Evolutionary conservation across 768 basidiomycete species (phyloP).

Genomic region (Boletus pseudo-olivaceus): DNA sequence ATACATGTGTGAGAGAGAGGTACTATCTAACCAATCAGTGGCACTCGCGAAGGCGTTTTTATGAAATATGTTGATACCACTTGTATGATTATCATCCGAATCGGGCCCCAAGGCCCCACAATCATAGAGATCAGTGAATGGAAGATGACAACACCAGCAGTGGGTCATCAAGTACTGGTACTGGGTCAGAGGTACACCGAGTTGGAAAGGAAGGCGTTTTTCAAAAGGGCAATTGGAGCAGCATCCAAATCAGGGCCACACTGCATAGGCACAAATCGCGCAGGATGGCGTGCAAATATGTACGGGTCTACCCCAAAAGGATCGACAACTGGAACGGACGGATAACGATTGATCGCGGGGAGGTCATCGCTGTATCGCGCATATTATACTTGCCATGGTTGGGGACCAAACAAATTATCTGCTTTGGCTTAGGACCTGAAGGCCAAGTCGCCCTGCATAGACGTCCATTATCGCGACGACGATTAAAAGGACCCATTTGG

Average conservation of each 20-base stretch:
- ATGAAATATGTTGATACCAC: not conserved
- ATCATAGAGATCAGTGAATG: not conserved
- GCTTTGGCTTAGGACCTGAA: not conserved
- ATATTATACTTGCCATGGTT: not conserved
- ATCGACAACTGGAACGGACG: not conserved
- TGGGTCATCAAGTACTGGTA: not conserved
- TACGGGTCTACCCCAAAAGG: not conserved
- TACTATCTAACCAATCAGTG: slow-evolving; percentile 13
- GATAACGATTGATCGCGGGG: not conserved
- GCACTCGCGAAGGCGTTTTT: not conserved
- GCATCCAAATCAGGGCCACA: too few relatives aligned
- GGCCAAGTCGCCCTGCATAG: not conserved
- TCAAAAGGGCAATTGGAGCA: not conserved
- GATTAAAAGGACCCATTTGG: not conserved
- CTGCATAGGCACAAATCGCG: not conserved
- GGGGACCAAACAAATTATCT: not conserved
- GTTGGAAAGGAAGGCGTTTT: not conserved
- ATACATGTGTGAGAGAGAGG: not conserved
- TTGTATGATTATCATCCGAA: not conserved
- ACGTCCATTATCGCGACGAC: not conserved
- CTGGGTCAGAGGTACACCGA: not conserved
- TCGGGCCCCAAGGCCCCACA: not conserved
- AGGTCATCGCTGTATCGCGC: not conserved
- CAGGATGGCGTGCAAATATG: not conserved
- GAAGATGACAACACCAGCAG: not conserved